phyloP scores from a whole-genome alignment of 139 green algal genomes.

The Pleodorina starrii region DNA sequence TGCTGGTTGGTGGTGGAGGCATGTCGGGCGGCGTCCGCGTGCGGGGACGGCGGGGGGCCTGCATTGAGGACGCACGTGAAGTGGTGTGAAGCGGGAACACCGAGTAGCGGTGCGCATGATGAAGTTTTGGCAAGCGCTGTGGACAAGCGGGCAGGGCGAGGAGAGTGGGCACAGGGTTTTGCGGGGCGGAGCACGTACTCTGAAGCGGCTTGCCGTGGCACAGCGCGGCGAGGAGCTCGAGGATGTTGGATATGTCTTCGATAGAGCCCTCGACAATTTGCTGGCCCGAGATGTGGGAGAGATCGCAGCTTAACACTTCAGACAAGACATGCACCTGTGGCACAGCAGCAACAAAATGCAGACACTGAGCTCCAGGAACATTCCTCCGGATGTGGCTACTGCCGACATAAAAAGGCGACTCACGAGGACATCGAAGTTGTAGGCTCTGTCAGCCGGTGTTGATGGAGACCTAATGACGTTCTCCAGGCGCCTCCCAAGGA shows the following conservation, averaged over 20 bases:
- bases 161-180: too few relatives aligned
- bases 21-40: too few relatives aligned
- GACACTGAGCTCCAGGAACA: too few relatives aligned
- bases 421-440: constrained; percentile 17
- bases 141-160: too few relatives aligned
- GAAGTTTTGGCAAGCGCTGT: too few relatives aligned
- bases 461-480: not conserved
- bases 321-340: constrained; percentile 37
- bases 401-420: not conserved
- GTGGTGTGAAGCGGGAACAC: too few relatives aligned
- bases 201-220: constrained; percentile 26
- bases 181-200: not conserved
- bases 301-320: constrained; percentile 1
- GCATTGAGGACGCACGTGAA: too few relatives aligned
- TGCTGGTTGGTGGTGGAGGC: too few relatives aligned
- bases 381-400: not conserved
- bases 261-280: constrained; percentile 19
- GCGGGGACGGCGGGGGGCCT: too few relatives aligned
- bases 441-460: not conserved
- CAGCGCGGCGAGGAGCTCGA: constrained; percentile 27
- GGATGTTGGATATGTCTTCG: constrained; percentile 41
- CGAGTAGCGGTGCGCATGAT: too few relatives aligned
- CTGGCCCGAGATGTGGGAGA: constrained; percentile 31
- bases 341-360: not conserved
- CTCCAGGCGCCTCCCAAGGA: constrained; percentile 5